Conservation (phyloP, 192 early-diverging fungal genomes). For the Entomortierella chlamydospora region DNA sequence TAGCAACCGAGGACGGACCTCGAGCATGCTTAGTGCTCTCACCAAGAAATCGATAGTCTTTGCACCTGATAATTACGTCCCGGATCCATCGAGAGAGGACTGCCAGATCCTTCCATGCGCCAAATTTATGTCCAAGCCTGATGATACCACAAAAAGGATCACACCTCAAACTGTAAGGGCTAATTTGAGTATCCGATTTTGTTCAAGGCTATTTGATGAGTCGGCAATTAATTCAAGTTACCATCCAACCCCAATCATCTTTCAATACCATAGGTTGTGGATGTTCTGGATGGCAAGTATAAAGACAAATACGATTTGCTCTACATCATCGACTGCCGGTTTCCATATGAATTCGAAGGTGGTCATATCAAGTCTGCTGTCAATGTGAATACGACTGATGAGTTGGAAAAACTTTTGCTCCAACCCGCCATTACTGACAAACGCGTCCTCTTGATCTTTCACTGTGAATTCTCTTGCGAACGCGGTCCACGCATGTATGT, state of each 20-base stretch:
- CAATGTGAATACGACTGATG: constrained; percentile 74
- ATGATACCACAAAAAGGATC: constrained; percentile 74
- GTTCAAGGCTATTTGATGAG: neutral
- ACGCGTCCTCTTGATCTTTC: constrained; percentile 75
- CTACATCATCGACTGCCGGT: constrained; percentile 86
- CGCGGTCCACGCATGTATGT: constrained; percentile 83
- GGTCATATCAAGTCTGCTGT: constrained; percentile 82
- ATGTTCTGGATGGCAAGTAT: constrained; percentile 77
- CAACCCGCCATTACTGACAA: constrained; percentile 56
- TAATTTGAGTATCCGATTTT: neutral
- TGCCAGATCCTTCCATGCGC: constrained; percentile 66
- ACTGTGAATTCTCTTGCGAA: constrained; percentile 89
- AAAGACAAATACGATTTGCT: constrained; percentile 66
- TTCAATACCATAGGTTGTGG: constrained; percentile 57
- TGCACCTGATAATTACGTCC: constrained; percentile 17
- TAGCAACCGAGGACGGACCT: neutral
- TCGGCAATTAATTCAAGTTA: too few species aligned
- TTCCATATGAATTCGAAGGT: constrained; percentile 88
- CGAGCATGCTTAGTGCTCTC: neutral
- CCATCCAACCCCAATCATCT: too few species aligned
- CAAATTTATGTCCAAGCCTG: constrained; percentile 44
- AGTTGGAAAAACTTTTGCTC: constrained; percentile 72
- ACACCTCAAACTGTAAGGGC: constrained; percentile 61
- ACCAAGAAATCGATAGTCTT: constrained; percentile 3
- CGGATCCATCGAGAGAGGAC: constrained; percentile 49